A percentile compares a stretch with the other conserved stretches of the same genome.
These are phyloP conservation scores for Carex myosuroides DNA, from an alignment of 176 grass and related monocot genomes.

Conservation along the genomic window DNA sequence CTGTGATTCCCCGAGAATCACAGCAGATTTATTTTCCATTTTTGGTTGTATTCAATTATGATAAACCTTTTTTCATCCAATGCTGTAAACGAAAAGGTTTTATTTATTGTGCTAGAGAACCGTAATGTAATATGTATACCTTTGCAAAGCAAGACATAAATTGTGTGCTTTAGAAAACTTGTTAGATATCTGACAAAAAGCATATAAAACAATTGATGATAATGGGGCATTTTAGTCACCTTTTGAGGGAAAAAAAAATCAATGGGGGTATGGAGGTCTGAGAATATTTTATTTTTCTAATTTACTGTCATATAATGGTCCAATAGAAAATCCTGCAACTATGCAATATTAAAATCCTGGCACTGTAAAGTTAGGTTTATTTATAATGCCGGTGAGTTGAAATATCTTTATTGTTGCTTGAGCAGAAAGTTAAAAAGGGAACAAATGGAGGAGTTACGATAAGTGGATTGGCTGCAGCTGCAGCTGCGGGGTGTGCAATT, in stretches of 20 bases:
- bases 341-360: not conserved
- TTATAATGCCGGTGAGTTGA: not conserved
- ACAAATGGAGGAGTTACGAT: constrained; percentile 84
- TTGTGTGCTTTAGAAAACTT: not conserved
- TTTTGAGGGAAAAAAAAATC: not conserved
- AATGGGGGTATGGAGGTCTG: not conserved
- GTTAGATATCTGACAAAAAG: not conserved
- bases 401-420: constrained; percentile 15
- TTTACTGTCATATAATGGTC: not conserved
- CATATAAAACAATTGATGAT: not conserved
- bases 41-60: not conserved
- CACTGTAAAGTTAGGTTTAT: not conserved
- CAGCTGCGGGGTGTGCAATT: constrained; percentile 66
- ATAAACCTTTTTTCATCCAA: not conserved
- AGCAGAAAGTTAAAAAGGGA: constrained; percentile 66
- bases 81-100: not conserved
- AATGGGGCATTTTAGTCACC: not conserved
- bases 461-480: constrained; percentile 64
- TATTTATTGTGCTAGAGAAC: not conserved
- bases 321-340: not conserved
- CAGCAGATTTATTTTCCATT: too few species aligned
- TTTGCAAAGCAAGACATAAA: not conserved
- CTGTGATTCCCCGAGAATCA: too few species aligned
- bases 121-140: not conserved
- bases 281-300: not conserved